A percentile compares a stretch with the other conserved stretches of the same genome.
phyloP scores from a whole-genome alignment of 176 grass and related monocot species.

The Saccharum officinarum region DNA sequence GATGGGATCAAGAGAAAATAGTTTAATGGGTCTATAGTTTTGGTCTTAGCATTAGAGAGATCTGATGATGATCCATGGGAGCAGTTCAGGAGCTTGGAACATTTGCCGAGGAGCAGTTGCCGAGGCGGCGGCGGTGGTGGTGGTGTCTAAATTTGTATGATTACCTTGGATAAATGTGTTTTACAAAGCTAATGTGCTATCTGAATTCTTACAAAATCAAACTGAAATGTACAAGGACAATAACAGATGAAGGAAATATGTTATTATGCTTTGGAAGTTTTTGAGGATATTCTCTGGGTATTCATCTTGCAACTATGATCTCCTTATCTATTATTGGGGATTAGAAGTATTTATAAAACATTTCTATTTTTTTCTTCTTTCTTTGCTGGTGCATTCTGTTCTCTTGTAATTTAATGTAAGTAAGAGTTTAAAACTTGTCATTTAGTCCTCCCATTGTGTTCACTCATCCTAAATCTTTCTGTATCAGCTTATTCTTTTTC shows the following conservation, averaged over 20 bases:
- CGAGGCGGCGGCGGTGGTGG: no score
- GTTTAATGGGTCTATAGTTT: neutral
- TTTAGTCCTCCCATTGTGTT: neutral
- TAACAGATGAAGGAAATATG: neutral
- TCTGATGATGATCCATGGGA: neutral
- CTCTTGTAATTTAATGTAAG: neutral
- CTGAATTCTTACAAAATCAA: neutral
- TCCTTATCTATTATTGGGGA: neutral
- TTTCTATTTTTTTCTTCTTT: neutral
- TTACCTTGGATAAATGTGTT: neutral
- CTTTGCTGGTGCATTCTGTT: neutral
- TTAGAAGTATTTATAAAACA: neutral
- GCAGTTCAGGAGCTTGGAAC: neutral
- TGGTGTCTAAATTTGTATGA: slow-evolving; percentile 5
- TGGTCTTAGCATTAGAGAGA: neutral
- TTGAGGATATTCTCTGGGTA: neutral
- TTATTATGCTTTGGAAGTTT: neutral
- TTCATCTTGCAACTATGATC: neutral
- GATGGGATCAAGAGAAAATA: neutral
- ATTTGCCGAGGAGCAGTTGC: no score
- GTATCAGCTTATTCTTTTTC: neutral
- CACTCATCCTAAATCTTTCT: neutral
- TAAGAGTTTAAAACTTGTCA: neutral
- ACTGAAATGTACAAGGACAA: neutral
- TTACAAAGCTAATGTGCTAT: neutral